Conservation (phyloP, 257 asterid genomes). For the Striga asiatica region DNA sequence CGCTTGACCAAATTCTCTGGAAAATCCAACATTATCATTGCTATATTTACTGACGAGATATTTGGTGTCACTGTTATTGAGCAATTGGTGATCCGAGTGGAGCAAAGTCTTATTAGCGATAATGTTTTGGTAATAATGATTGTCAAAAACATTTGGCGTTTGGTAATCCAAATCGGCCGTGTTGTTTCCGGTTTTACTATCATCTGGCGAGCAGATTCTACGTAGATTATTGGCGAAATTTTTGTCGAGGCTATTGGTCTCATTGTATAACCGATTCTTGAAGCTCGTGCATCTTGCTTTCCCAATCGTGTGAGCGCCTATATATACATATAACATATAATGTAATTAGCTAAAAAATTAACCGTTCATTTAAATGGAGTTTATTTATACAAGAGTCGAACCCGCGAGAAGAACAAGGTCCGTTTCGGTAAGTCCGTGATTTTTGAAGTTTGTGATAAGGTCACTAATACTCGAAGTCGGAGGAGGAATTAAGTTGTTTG, state of each 20-base stretch:
- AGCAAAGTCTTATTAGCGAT: neutral
- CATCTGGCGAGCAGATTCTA: constrained; percentile 43
- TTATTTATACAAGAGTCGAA: constrained; percentile 1
- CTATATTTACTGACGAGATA: neutral
- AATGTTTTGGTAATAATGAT: no score
- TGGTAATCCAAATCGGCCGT: constrained; percentile 29
- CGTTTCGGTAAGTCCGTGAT: constrained; percentile 59
- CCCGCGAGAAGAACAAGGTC: constrained; percentile 83
- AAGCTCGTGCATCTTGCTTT: neutral
- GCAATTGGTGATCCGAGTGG: neutral
- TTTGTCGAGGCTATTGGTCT: constrained; percentile 38
- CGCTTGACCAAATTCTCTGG: neutral
- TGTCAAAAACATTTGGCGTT: neutral
- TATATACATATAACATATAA: no score
- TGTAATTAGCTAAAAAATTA: no score
- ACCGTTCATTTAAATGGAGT: no score
- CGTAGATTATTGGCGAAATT: constrained; percentile 38
- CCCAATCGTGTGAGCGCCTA: constrained; percentile 66
- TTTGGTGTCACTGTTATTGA: neutral
- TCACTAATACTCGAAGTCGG: constrained; percentile 67
- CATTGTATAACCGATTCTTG: constrained; percentile 9
- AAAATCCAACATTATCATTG: no score
- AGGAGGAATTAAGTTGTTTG: constrained; percentile 71
- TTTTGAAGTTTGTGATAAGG: constrained; percentile 46
- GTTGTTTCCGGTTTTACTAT: constrained; percentile 62